A percentile compares a stretch with the other conserved stretches of the same genome.
Conservation (phyloP, 768 basidiomycete genomes). For the Cyclocybe aegerita region DNA sequence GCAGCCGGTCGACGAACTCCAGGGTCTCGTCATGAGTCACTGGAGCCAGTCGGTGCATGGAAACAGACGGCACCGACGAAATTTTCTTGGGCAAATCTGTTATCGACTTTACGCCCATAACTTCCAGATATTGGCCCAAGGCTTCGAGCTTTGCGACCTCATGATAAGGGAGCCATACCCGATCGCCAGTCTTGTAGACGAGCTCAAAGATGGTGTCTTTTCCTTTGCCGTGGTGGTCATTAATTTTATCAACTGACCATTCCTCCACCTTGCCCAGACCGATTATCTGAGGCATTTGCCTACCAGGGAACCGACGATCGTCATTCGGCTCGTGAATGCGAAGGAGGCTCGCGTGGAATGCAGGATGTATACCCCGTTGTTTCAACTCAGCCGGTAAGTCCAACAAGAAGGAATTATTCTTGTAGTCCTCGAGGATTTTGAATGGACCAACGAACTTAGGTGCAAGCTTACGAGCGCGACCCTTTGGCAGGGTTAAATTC, state of each 20-base stretch:
- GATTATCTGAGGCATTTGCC: conserved; percentile 1
- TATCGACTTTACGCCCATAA: not conserved
- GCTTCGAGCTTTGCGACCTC: not conserved
- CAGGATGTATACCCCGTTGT: conserved; percentile 23
- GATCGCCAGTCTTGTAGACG: not conserved
- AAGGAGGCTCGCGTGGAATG: conserved; percentile 32
- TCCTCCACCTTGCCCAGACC: conserved; percentile 4
- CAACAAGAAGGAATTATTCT: conserved; percentile 14
- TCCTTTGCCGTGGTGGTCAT: not conserved
- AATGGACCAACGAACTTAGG: conserved; percentile 33
- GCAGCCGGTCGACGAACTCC: too few species aligned
- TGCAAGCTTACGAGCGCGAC: conserved; percentile 23
- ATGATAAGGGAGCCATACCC: not conserved
- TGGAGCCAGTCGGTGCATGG: too few species aligned
- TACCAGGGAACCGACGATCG: conserved; percentile 13
- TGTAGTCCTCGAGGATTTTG: conserved; percentile 11
- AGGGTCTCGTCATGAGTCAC: too few species aligned
- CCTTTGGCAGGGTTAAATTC: conserved; percentile 28
- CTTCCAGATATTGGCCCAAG: too few species aligned
- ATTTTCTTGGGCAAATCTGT: conserved; percentile 1
- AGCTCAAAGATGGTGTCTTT: conserved; percentile 1
- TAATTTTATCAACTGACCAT: conserved; percentile 4
- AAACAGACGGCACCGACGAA: too few species aligned
- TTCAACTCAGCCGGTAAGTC: conserved; percentile 24
- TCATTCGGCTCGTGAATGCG: conserved; percentile 31